These are phyloP conservation scores for Pholiota microspora DNA, from an alignment of 768 basidiomycete genomes.

Conservation along the genomic window DNA sequence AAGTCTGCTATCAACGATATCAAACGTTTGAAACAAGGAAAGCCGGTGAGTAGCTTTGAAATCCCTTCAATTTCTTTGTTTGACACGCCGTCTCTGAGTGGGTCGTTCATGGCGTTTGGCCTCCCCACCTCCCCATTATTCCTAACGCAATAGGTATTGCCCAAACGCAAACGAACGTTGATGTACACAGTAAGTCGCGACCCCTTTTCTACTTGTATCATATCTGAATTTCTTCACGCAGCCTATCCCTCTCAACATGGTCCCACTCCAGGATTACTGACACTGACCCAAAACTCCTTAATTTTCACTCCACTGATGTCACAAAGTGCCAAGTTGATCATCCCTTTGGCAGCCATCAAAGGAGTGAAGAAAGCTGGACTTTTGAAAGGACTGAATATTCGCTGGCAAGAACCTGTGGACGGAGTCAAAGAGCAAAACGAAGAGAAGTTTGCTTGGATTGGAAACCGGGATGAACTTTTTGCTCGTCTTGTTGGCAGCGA, in stretches of 20 bases:
- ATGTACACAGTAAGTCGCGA: conserved; percentile 32
- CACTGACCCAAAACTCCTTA: conserved; percentile 45
- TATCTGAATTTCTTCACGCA: conserved; percentile 21
- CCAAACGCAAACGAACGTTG: conserved; percentile 18
- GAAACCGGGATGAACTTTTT: conserved; percentile 64
- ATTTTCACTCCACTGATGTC: conserved; percentile 57
- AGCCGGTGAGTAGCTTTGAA: conserved; percentile 28
- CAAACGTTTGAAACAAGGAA: conserved; percentile 35
- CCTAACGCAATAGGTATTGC: conserved; percentile 18
- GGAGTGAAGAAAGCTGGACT: conserved; percentile 58
- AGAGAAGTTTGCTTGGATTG: conserved; percentile 60
- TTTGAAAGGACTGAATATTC: conserved; percentile 50
- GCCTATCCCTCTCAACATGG: conserved; percentile 61
- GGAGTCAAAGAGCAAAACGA: conserved; percentile 37
- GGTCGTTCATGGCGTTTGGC: conserved; percentile 19
- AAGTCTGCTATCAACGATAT: conserved; percentile 43
- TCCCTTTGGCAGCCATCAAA: conserved; percentile 45
- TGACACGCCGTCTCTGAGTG: conserved; percentile 9
- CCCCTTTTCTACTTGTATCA: background rate
- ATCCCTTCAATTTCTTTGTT: background rate
- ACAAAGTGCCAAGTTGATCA: conserved; percentile 38
- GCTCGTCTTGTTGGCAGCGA: conserved; percentile 55
- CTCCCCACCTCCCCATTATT: conserved; percentile 20
- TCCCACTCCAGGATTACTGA: conserved; percentile 57
- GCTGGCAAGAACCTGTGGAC: conserved; percentile 34